Base-by-base conservation (phyloP, 805 yeast genomes). In the Spencermartinsiella europaea region DNA sequence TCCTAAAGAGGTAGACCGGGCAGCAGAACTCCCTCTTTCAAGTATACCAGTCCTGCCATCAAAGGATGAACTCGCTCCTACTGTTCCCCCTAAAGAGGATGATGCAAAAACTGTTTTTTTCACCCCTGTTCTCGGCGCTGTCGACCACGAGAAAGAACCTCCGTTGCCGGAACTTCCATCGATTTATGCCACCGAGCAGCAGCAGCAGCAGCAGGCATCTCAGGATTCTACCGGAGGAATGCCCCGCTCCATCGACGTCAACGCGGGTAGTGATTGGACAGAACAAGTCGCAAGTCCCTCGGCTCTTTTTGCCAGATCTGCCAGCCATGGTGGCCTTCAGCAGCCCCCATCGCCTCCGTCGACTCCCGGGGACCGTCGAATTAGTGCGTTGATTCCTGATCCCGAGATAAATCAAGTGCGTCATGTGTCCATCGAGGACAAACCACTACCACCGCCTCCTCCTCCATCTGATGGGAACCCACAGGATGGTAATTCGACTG, bases 51-150 rank as follows among this genome's bases (percentile, higher is more conserved):
- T 7, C 21, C n/a, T 16, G 14, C 40, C 40, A 5, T 7, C 22
- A 14, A 12, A 15, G 10, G 40, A 15, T 8, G 40, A 37, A 8
- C 5, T 20, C n/a, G 34, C 20, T 7, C 21, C 42, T 27, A 12
- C 31, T 22, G 34, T 14, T 16, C 35, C 17, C 5, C 42, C 41
- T 3, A 35, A 20, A 16, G 47, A 40, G 19, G 49, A 44, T 28
- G 54, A 49, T 27, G 41, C 35, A 16, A 41, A 44, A 37, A 49
- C 50, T 36, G 46, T 49, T 14, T 51, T 49, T 35, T 54, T 34
- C 39, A 52, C 54, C 2, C 57, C 57, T 3, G 43, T 21, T 7
- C 27, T 45, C 14, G 33, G 8, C n/a, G 21, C 19, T 14, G 37
- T 35, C 7, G 47, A 44, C 19, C 33, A 25, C 8, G 14, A 12